phyloP scores from a whole-genome alignment of 495 filamentous ascomycete genomes.

The Penicillium canariense region DNA sequence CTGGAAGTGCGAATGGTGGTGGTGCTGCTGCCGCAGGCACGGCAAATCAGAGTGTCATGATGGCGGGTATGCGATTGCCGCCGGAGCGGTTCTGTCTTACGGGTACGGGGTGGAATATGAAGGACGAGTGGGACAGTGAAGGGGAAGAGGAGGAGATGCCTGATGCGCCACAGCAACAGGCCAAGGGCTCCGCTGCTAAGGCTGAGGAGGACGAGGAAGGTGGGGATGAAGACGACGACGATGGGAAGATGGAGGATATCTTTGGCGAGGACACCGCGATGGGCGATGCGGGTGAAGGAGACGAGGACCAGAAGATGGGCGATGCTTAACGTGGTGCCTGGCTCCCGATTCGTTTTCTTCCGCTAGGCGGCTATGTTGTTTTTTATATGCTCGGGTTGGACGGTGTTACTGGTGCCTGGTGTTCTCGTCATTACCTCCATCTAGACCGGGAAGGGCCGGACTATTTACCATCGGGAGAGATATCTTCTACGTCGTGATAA shows the following conservation, averaged over 20 bases:
- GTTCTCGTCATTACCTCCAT: conserved; percentile 5
- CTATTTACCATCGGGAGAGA: background rate
- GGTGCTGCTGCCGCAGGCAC: conserved; percentile 5
- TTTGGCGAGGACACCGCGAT: conserved; percentile 52
- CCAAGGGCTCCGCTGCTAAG: conserved; percentile 17
- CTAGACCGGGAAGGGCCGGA: background rate
- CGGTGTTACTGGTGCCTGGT: conserved; percentile 29
- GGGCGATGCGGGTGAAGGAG: conserved; percentile 41
- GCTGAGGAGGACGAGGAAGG: conserved; percentile 37
- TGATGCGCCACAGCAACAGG: conserved; percentile 26
- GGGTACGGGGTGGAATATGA: conserved; percentile 78
- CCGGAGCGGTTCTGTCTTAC: conserved; percentile 90
- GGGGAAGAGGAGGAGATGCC: conserved; percentile 53
- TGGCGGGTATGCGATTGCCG: conserved; percentile 76
- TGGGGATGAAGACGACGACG: conserved; percentile 48
- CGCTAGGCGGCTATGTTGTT: conserved; percentile 3
- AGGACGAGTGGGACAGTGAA: conserved; percentile 70
- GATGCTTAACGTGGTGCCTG: conserved; percentile 33
- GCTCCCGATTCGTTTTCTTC: background rate
- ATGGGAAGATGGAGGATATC: conserved; percentile 60
- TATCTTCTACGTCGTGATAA: background rate
- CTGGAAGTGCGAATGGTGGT: conserved; percentile 12
- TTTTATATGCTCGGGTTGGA: conserved; percentile 1
- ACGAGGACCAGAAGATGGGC: conserved; percentile 49
- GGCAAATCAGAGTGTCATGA: conserved; percentile 37